Evolutionary conservation across 164 flowering plant genomes (phyloP).

Genomic region (Vitis rupestris): DNA sequence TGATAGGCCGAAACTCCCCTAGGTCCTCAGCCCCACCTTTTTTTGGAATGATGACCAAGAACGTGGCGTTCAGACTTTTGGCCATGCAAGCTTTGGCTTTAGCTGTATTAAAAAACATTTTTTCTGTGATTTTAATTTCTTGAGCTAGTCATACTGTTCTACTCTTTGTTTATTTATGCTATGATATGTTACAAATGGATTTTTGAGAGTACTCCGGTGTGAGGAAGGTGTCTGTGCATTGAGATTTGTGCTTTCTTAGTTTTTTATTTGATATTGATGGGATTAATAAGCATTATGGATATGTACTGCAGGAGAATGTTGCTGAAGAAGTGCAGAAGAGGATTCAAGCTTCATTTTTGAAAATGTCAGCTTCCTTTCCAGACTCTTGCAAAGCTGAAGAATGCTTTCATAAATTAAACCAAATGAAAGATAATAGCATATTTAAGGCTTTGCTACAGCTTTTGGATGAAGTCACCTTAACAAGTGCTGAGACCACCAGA

Average conservation of each 20-base stretch:
- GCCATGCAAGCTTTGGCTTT: background rate
- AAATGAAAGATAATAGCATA: constrained; percentile 56
- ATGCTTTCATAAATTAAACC: constrained; percentile 59
- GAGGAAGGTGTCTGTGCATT: background rate
- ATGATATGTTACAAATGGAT: too few relatives aligned
- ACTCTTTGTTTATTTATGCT: too few relatives aligned
- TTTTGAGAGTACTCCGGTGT: background rate
- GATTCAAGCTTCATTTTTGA: constrained; percentile 33
- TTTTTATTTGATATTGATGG: background rate
- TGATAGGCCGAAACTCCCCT: too few relatives aligned
- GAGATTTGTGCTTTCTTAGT: too few relatives aligned
- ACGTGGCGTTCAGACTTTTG: too few relatives aligned
- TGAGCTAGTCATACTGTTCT: background rate
- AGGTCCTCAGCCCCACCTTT: too few relatives aligned
- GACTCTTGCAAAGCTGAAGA: constrained; percentile 76
- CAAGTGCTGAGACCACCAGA: constrained; percentile 32
- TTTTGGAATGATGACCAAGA: too few relatives aligned
- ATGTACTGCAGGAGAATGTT: constrained; percentile 43
- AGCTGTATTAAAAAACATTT: background rate
- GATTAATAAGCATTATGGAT: background rate
- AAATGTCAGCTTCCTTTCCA: constrained; percentile 68
- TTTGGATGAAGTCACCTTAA: constrained; percentile 34
- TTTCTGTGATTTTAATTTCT: background rate
- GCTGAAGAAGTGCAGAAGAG: constrained; percentile 46
- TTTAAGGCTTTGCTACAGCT: constrained; percentile 44